phyloP scores from a whole-genome alignment of 208 protist species.

The Wallacemonas sp. region DNA sequence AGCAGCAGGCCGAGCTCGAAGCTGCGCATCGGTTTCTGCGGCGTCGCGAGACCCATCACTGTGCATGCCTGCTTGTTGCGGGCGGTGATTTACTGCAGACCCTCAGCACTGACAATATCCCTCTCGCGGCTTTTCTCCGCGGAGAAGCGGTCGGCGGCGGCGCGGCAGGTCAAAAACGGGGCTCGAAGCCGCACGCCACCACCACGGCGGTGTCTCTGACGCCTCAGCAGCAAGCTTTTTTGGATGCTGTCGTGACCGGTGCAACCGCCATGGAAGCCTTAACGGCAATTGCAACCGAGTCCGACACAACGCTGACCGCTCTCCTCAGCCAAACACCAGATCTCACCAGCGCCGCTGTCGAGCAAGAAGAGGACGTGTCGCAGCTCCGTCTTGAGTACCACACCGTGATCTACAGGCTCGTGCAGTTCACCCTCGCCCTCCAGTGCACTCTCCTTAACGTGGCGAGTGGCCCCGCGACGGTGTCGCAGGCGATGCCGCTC shows the following conservation, averaged over 20 bases:
- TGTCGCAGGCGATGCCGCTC: slow-evolving; percentile 55
- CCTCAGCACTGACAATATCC: slow-evolving; percentile 53
- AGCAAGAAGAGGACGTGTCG: neutral
- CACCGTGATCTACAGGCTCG: slow-evolving; percentile 44
- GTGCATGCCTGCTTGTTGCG: slow-evolving; percentile 37
- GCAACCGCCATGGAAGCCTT: slow-evolving; percentile 20
- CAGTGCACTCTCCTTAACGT: slow-evolving; percentile 63
- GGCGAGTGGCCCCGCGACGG: slow-evolving; percentile 27
- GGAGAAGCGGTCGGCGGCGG: neutral
- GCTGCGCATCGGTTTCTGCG: slow-evolving; percentile 37
- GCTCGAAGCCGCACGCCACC: neutral
- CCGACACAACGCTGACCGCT: slow-evolving; percentile 12
- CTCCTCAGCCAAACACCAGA: slow-evolving; percentile 15
- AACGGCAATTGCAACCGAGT: slow-evolving; percentile 9
- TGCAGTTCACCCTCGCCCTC: slow-evolving; percentile 44
- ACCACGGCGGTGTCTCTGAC: neutral
- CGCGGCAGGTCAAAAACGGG: neutral
- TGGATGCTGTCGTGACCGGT: slow-evolving; percentile 44
- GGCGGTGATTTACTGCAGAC: slow-evolving; percentile 47
- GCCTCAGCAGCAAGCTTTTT: slow-evolving; percentile 41
- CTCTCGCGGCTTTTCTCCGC: slow-evolving; percentile 32
- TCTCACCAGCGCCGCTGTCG: neutral
- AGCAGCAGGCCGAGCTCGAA: neutral
- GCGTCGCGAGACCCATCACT: slow-evolving; percentile 44
- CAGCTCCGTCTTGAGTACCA: slow-evolving; percentile 18